These are phyloP conservation scores for Yamadazyma jaroonii DNA, from an alignment of 1,139 yeast species.

Conservation along the genomic window DNA sequence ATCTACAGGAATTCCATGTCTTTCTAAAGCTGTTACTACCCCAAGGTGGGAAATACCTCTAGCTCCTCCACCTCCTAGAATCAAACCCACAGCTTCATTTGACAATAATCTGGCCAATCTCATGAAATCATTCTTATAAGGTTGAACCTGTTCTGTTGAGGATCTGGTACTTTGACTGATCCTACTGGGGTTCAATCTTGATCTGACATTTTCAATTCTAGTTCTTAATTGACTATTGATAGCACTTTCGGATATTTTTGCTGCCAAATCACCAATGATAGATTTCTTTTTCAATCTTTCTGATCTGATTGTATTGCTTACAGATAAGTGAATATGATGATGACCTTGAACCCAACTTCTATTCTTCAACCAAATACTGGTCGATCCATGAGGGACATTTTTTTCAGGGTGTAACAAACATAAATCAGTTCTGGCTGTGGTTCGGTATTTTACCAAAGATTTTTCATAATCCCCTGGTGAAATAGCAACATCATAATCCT, in stretches of 20 bases:
- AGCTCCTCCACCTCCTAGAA: slow-evolving; percentile 97
- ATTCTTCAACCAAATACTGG: slow-evolving; percentile 79
- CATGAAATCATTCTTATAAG: slow-evolving; percentile 82
- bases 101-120: slow-evolving; percentile 86
- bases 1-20: slow-evolving; percentile 90
- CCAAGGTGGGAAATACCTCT: slow-evolving; percentile 94
- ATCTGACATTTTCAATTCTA: slow-evolving; percentile 32
- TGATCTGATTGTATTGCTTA: slow-evolving; percentile 19
- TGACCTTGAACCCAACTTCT: slow-evolving; percentile 91
- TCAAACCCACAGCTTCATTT: slow-evolving; percentile 91
- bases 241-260: slow-evolving; percentile 28
- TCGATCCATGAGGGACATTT: slow-evolving; percentile 79
- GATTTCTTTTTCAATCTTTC: slow-evolving; percentile 17
- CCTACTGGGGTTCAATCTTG: slow-evolving; percentile 21
- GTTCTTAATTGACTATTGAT: slow-evolving; percentile 35
- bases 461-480: slow-evolving; percentile 85
- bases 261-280: slow-evolving; percentile 37
- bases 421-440: slow-evolving; percentile 86
- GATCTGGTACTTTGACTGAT: slow-evolving; percentile 6
- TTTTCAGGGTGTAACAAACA: slow-evolving; percentile 82
- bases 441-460: slow-evolving; percentile 67
- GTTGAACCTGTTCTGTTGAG: slow-evolving; percentile 12
- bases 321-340: slow-evolving; percentile 76
- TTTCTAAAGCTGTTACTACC: slow-evolving; percentile 88
- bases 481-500: slow-evolving; percentile 57